These are phyloP conservation scores for Gossypium australe DNA, from an alignment of 345 rosid species.

Conservation along the genomic window DNA sequence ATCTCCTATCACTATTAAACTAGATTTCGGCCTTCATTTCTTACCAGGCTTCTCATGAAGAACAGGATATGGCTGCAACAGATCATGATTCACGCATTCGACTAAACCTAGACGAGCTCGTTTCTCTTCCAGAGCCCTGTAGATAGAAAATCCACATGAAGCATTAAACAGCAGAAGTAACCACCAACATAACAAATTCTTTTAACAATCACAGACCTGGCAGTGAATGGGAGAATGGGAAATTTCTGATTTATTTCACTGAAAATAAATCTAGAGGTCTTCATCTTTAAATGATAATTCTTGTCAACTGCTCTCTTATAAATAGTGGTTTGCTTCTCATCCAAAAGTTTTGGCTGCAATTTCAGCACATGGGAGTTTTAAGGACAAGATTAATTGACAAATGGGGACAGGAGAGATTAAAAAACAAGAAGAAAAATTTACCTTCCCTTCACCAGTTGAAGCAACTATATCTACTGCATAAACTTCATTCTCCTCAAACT, in stretches of 20 bases:
- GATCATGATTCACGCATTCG: conserved; percentile 96
- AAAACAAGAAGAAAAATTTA: conserved; percentile 24
- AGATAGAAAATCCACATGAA: background rate
- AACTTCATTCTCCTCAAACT: conserved; percentile 95
- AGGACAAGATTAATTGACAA: background rate
- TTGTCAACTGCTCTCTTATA: conserved; percentile 84
- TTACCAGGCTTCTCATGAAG: conserved; percentile 95
- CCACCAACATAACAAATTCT: background rate
- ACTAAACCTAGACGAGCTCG: conserved; percentile 89
- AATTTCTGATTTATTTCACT: conserved; percentile 84
- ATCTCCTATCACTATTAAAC: background rate
- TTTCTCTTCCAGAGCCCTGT: conserved; percentile 94
- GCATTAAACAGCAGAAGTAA: background rate
- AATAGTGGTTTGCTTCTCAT: conserved; percentile 91
- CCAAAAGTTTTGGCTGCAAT: conserved; percentile 88
- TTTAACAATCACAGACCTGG: conserved; percentile 49
- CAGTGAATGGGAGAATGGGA: conserved; percentile 81
- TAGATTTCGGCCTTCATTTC: background rate
- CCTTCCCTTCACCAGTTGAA: conserved; percentile 99
- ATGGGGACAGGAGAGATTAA: background rate
- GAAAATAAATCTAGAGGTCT: conserved; percentile 93
- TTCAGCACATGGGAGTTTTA: background rate
- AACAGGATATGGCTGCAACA: conserved; percentile 91
- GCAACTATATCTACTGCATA: conserved; percentile 79
- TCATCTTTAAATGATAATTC: conserved; percentile 92